Evolutionary conservation across 768 basidiomycete genomes (phyloP).

Genomic region (Suillus subaureus): DNA sequence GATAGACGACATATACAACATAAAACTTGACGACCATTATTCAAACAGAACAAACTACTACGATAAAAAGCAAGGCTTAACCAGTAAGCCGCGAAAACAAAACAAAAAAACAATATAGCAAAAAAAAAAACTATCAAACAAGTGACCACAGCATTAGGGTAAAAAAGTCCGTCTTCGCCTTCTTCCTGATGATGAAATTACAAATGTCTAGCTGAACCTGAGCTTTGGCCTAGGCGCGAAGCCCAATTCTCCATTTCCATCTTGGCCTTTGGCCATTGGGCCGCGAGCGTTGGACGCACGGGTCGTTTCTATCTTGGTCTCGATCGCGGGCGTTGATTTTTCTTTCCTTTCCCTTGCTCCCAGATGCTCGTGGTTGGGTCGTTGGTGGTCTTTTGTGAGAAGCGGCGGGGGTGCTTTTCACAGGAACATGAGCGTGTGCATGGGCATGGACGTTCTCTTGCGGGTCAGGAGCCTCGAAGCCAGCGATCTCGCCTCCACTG

Average conservation of each 20-base stretch:
- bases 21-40: background rate
- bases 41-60: constrained; percentile 1
- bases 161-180: background rate
- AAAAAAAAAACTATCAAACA: background rate
- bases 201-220: constrained; percentile 33
- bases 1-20: background rate
- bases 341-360: constrained; percentile 29
- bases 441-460: background rate
- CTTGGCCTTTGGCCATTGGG: constrained; percentile 32
- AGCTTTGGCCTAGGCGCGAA: constrained; percentile 30
- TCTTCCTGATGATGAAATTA: constrained; percentile 13
- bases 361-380: constrained; percentile 16
- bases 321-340: constrained; percentile 13
- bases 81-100: constrained; percentile 5
- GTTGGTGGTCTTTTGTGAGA: constrained; percentile 8
- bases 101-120: constrained; percentile 2
- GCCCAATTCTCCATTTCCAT: constrained; percentile 38
- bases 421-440: background rate
- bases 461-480: constrained; percentile 13
- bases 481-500: constrained; percentile 25
- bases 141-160: constrained; percentile 4
- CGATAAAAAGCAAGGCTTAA: constrained; percentile 1
- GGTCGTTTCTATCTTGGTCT: constrained; percentile 15
- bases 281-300: constrained; percentile 30
- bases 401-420: background rate